Conservation (phyloP, 2,329 filamentous ascomycete genomes). For the Zopfia rhizophila region DNA sequence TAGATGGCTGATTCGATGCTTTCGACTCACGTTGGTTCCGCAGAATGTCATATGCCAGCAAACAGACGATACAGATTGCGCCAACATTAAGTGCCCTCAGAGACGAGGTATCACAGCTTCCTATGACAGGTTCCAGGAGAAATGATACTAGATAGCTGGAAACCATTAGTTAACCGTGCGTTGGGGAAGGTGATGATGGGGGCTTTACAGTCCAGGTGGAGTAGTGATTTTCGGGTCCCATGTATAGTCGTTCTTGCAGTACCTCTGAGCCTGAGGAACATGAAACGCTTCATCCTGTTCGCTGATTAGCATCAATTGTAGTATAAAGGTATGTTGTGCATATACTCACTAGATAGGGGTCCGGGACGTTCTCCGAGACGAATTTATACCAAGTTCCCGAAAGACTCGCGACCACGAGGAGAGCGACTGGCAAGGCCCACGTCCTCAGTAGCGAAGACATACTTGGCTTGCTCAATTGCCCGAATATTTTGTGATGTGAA, state of each 20-base stretch:
- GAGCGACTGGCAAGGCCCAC: constrained; percentile 35
- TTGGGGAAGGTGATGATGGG: constrained; percentile 59
- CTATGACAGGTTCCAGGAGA: constrained; percentile 49
- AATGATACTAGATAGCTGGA: constrained; percentile 56
- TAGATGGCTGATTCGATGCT: constrained; percentile 15
- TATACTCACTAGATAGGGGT: constrained; percentile 67
- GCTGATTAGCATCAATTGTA: constrained; percentile 5
- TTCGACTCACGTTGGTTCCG: constrained; percentile 14
- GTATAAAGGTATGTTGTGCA: constrained; percentile 3
- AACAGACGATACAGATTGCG: constrained; percentile 49
- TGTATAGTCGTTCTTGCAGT: constrained; percentile 75
- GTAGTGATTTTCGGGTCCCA: constrained; percentile 99
- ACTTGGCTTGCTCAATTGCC: not conserved
- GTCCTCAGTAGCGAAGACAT: constrained; percentile 35
- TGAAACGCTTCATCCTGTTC: constrained; percentile 85
- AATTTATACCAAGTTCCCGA: constrained; percentile 38
- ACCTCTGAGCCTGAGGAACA: constrained; percentile 88
- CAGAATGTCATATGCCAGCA: constrained; percentile 40
- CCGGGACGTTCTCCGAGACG: constrained; percentile 62
- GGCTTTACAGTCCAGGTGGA: constrained; percentile 77
- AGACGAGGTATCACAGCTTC: constrained; percentile 49
- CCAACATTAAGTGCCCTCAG: constrained; percentile 53
- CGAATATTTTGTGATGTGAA: not conserved
- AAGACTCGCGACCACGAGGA: constrained; percentile 33
- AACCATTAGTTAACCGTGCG: constrained; percentile 44